phyloP scores from a whole-genome alignment of 768 basidiomycete species.

The Dictyophora rubrovolvata region DNA sequence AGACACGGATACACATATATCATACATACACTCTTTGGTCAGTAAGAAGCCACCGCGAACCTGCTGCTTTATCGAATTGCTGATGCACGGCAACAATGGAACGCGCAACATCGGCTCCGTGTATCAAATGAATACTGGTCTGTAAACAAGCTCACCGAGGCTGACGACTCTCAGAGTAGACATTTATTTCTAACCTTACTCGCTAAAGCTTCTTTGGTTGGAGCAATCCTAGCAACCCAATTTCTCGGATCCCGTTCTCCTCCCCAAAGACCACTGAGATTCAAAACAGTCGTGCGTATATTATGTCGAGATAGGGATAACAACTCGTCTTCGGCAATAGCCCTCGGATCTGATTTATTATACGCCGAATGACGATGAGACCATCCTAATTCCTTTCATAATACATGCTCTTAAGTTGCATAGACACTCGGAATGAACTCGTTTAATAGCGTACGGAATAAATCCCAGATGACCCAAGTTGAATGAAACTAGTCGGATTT shows the following conservation, averaged over 20 bases:
- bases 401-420: neutral
- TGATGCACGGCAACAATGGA: conserved; percentile 48
- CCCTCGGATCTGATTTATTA: conserved; percentile 30
- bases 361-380: conserved; percentile 43
- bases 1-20: neutral
- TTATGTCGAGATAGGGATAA: conserved; percentile 29
- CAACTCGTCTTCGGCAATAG: conserved; percentile 45
- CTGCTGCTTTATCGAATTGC: conserved; percentile 32
- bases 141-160: conserved; percentile 15
- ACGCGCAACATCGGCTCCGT: conserved; percentile 50
- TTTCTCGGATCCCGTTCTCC: conserved; percentile 37
- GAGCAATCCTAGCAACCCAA: conserved; percentile 44
- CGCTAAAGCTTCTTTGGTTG: conserved; percentile 42
- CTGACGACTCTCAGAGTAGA: neutral
- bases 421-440: neutral
- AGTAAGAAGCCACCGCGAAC: conserved; percentile 47
- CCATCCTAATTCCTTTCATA: conserved; percentile 25
- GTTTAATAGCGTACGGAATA: conserved; percentile 42
- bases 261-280: conserved; percentile 58
- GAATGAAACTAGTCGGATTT: conserved; percentile 35
- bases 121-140: conserved; percentile 52
- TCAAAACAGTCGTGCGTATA: conserved; percentile 42
- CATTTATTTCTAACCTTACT: conserved; percentile 29
- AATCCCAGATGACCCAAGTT: conserved; percentile 50
- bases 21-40: conserved; percentile 32